These are phyloP conservation scores for Catharanthus roseus DNA, from an alignment of 257 asterid species.

Conservation along the genomic window DNA sequence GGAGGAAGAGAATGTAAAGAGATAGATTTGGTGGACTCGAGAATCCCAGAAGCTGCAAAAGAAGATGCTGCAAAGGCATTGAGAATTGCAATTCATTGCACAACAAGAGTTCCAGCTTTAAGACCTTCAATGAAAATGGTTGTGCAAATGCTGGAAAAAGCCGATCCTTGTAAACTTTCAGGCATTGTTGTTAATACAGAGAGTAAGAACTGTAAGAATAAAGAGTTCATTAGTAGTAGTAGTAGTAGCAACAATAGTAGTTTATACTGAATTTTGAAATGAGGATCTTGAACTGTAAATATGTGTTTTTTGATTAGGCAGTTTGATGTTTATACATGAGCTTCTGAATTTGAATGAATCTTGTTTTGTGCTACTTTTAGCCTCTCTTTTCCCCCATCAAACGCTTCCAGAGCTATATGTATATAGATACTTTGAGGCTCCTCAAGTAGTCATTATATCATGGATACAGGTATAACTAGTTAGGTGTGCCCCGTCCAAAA, in stretches of 20 bases:
- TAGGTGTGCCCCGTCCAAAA: too few species aligned
- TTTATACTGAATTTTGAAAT: slow-evolving; percentile 12
- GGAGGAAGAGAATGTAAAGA: slow-evolving; percentile 18
- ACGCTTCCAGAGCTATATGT: too few species aligned
- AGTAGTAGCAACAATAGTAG: slow-evolving; percentile 7
- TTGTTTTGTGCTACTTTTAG: not conserved
- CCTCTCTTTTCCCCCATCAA: not conserved
- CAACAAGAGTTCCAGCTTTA: slow-evolving; percentile 25
- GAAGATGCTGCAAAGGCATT: slow-evolving; percentile 33
- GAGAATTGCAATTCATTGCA: slow-evolving; percentile 40
- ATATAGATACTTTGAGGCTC: too few species aligned
- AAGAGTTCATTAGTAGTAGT: slow-evolving; percentile 6
- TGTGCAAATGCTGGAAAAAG: slow-evolving; percentile 43
- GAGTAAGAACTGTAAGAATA: slow-evolving; percentile 10
- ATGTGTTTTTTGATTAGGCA: not conserved
- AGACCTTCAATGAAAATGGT: slow-evolving; percentile 44
- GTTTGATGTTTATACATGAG: not conserved
- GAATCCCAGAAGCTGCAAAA: slow-evolving; percentile 22
- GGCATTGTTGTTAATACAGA: slow-evolving; percentile 16
- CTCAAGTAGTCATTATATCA: too few species aligned
- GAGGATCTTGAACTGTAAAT: slow-evolving; percentile 9
- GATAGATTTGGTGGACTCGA: slow-evolving; percentile 27
- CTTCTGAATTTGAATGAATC: not conserved
- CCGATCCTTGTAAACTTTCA: slow-evolving; percentile 28
- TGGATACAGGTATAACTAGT: too few species aligned